Percentiles rank a stretch among this genome's conserved stretches.
Conservation (phyloP, 2,329 filamentous ascomycete genomes). For the Emydomyces testavorans region DNA sequence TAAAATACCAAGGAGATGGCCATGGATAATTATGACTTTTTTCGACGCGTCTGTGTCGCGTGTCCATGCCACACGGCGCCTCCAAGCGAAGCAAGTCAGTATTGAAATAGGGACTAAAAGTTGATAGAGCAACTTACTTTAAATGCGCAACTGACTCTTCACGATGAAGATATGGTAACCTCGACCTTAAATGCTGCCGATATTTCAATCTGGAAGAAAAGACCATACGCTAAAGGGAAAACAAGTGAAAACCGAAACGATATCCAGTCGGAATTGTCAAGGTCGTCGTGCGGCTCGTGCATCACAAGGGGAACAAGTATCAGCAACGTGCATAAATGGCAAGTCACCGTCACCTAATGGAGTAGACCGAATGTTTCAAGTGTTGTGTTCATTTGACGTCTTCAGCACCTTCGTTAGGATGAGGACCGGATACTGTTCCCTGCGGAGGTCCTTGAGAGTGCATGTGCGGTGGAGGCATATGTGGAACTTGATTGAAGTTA, state of each 20-base stretch:
- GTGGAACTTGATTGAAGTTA: slow-evolving; percentile 43
- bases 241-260: slow-evolving; percentile 8
- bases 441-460: slow-evolving; percentile 21
- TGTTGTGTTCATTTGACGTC: slow-evolving; percentile 40
- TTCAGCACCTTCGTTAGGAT: slow-evolving; percentile 35
- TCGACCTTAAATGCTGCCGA: background rate
- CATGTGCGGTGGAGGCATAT: slow-evolving; percentile 34
- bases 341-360: background rate
- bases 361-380: background rate
- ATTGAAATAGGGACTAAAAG: background rate
- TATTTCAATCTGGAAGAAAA: slow-evolving; percentile 1
- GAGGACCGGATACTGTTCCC: slow-evolving; percentile 28
- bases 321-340: background rate
- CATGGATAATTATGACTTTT: background rate
- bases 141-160: background rate
- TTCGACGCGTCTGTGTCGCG: background rate
- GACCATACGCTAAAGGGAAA: slow-evolving; percentile 4
- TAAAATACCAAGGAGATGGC: background rate
- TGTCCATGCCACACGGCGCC: background rate
- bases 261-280: slow-evolving; percentile 4
- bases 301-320: background rate
- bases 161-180: background rate
- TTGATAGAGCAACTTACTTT: background rate
- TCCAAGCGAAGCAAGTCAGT: background rate
- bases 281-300: background rate